A percentile compares a stretch with the other conserved stretches of the same genome.
Conservation (phyloP, 1,284 basidiomycete species). For the Tetrapyrgos nigripes region DNA sequence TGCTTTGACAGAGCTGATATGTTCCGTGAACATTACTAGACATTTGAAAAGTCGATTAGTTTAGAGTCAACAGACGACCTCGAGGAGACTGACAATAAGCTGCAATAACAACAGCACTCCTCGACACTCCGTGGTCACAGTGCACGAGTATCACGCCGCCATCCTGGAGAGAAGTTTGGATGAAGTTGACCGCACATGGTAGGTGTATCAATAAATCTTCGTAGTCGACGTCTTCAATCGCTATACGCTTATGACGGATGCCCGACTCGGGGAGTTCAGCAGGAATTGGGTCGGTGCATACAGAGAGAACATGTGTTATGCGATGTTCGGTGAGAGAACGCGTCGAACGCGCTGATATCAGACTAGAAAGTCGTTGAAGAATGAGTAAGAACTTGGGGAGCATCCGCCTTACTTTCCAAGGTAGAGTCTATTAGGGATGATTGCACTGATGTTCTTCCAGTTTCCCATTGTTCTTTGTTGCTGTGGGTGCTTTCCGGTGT, state of each 20-base stretch:
- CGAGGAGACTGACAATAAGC: constrained; percentile 69
- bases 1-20: constrained; percentile 63
- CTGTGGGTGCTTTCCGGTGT: too few species aligned
- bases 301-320: constrained; percentile 80
- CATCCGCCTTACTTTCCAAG: constrained; percentile 71
- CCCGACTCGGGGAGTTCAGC: constrained; percentile 80
- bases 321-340: constrained; percentile 76
- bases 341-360: constrained; percentile 74
- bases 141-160: constrained; percentile 85
- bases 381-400: constrained; percentile 9
- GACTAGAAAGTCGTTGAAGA: constrained; percentile 44
- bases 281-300: constrained; percentile 75
- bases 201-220: constrained; percentile 83
- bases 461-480: constrained; percentile 51
- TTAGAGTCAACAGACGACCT: neutral
- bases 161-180: constrained; percentile 70
- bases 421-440: constrained; percentile 73
- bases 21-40: constrained; percentile 76
- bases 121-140: constrained; percentile 82
- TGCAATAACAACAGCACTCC: constrained; percentile 83
- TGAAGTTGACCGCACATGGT: constrained; percentile 78
- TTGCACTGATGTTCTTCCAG: constrained; percentile 77
- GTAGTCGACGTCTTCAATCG: constrained; percentile 83
- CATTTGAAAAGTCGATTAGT: constrained; percentile 15
- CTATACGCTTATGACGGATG: constrained; percentile 71